Conservation (phyloP, 306 rosid genomes). For the Glycine tomentella region DNA sequence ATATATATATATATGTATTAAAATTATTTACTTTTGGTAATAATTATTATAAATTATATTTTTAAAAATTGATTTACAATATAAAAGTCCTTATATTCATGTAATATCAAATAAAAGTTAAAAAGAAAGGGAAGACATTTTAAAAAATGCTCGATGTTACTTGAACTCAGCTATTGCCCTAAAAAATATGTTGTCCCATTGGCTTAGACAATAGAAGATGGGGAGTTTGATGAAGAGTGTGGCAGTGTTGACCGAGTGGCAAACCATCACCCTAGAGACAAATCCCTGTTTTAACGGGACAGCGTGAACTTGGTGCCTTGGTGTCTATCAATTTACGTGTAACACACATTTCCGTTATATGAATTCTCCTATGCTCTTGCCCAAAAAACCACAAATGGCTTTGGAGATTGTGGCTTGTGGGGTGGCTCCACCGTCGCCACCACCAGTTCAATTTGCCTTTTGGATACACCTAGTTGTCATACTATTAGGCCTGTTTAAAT, state of each 20-base stretch:
- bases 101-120: too few relatives aligned
- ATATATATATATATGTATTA: too few relatives aligned
- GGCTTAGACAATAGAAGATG: neutral
- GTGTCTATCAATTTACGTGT: neutral
- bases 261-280: slow-evolving; percentile 59
- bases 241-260: slow-evolving; percentile 18
- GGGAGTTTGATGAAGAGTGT: slow-evolving; percentile 5
- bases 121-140: neutral
- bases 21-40: too few relatives aligned
- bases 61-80: too few relatives aligned
- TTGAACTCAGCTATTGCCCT: too few relatives aligned
- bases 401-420: neutral
- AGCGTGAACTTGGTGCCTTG: slow-evolving; percentile 45
- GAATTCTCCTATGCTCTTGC: slow-evolving; percentile 8
- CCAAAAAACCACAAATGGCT: slow-evolving; percentile 39
- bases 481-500: too few relatives aligned
- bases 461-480: too few relatives aligned
- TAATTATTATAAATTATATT: too few relatives aligned
- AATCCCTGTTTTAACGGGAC: slow-evolving; percentile 62
- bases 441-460: slow-evolving; percentile 32
- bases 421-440: slow-evolving; percentile 60
- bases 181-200: neutral
- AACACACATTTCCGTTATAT: slow-evolving; percentile 40
- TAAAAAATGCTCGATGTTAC: too few relatives aligned
- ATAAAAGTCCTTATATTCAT: too few relatives aligned